These are phyloP conservation scores for Ophiostoma perfectum DNA, from an alignment of 2,329 filamentous ascomycete species.

Conservation along the genomic window DNA sequence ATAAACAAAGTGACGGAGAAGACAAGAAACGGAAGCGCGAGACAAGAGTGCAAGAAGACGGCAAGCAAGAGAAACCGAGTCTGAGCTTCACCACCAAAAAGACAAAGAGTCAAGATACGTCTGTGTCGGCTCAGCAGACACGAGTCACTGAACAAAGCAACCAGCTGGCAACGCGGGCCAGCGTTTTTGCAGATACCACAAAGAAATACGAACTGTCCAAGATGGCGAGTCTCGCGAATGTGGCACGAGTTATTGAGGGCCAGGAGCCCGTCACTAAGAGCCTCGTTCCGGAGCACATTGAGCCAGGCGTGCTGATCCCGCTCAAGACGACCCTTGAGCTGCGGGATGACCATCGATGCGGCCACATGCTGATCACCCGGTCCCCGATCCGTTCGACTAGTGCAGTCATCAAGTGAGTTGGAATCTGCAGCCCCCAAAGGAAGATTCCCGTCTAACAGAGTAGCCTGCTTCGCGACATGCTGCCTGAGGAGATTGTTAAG, in stretches of 20 bases:
- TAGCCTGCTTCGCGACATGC: conserved; percentile 52
- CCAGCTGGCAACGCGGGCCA: background rate
- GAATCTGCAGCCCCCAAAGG: background rate
- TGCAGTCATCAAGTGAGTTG: conserved; percentile 64
- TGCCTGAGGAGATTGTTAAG: conserved; percentile 57
- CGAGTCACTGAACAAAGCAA: background rate
- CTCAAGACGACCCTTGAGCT: conserved; percentile 62
- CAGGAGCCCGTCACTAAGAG: conserved; percentile 34
- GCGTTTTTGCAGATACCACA: background rate
- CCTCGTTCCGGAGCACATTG: conserved; percentile 34
- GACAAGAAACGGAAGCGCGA: conserved; percentile 23
- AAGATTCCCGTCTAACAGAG: conserved; percentile 3
- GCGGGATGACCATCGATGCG: conserved; percentile 51
- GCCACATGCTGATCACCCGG: conserved; percentile 64
- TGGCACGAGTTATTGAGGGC: conserved; percentile 28
- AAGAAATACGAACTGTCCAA: conserved; percentile 22
- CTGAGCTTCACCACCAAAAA: background rate
- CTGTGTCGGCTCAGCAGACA: too few species aligned
- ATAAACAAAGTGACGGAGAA: conserved; percentile 18
- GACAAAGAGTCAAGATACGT: background rate
- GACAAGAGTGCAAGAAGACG: background rate
- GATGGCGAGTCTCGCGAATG: conserved; percentile 26
- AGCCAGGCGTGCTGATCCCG: conserved; percentile 51
- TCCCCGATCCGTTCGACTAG: conserved; percentile 68
- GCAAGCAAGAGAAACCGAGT: background rate